Evolutionary conservation across 129 eudicot genomes (phyloP).

Genomic region (carrot (Daucus carota)): DNA sequence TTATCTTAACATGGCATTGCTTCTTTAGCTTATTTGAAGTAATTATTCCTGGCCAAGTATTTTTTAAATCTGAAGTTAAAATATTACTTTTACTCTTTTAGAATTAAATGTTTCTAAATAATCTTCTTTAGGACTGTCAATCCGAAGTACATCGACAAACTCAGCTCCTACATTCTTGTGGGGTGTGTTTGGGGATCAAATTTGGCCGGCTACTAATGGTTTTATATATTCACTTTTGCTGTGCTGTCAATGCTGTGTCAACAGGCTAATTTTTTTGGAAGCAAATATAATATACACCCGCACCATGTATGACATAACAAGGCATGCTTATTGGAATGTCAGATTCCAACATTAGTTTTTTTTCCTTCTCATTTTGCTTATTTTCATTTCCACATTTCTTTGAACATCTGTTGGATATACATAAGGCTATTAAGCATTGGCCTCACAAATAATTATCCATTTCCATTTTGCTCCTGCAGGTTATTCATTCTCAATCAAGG

Average conservation of each 20-base stretch:
- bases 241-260: constrained; percentile 44
- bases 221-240: constrained; percentile 12
- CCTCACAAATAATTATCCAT: not conserved
- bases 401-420: not conserved
- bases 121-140: not conserved
- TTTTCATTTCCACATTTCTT: constrained; percentile 8
- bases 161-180: not conserved
- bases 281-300: constrained; percentile 16
- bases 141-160: not conserved
- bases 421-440: not conserved
- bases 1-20: not conserved
- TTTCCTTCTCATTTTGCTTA: not conserved
- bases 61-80: not conserved
- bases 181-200: constrained; percentile 1
- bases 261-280: constrained; percentile 34
- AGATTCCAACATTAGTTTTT: not conserved
- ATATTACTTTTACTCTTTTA: not conserved
- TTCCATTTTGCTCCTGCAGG: constrained; percentile 11
- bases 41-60: not conserved
- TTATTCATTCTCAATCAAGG: not conserved
- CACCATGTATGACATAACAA: constrained; percentile 23
- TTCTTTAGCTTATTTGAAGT: constrained; percentile 5
- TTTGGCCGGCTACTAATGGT: constrained; percentile 18
- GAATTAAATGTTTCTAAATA: not conserved
- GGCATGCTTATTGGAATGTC: constrained; percentile 12